Evolutionary conservation across 2,329 filamentous ascomycete species (phyloP).

Genomic region (Coleophoma eucalyptorum): DNA sequence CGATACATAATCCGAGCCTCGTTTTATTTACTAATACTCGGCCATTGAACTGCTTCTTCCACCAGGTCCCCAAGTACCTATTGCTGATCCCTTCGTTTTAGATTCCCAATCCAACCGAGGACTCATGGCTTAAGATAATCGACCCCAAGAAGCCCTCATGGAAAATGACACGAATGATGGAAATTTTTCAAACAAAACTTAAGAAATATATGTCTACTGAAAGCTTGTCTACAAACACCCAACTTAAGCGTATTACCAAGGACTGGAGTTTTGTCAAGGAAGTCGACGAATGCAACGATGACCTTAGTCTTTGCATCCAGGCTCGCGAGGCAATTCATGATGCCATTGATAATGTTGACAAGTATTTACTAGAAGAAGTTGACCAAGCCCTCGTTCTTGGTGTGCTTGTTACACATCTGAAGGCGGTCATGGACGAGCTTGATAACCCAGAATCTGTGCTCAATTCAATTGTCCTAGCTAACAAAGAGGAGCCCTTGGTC

Average conservation of each 20-base stretch:
- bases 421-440: constrained; percentile 37
- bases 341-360: constrained; percentile 17
- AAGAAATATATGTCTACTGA: constrained; percentile 7
- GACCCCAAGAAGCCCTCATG: constrained; percentile 20
- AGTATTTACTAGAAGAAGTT: constrained; percentile 13
- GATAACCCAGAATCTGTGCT: constrained; percentile 32
- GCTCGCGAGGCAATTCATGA: constrained; percentile 22
- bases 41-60: too few relatives aligned
- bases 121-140: constrained; percentile 43
- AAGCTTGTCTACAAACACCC: constrained; percentile 2
- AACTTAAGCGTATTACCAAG: constrained; percentile 9
- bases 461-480: constrained; percentile 34
- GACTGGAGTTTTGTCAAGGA: constrained; percentile 15
- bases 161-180: constrained; percentile 22
- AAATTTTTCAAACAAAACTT: constrained; percentile 22
- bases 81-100: too few relatives aligned
- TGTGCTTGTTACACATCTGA: constrained; percentile 21
- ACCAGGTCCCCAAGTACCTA: too few relatives aligned
- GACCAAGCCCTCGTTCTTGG: constrained; percentile 16
- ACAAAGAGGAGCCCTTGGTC: constrained; percentile 47
- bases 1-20: too few relatives aligned
- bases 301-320: constrained; percentile 16
- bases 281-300: constrained; percentile 12
- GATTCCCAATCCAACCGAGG: constrained; percentile 52
- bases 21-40: too few relatives aligned